Conservation (phyloP, 1,284 basidiomycete species). For the Erythrobasidium hasegawianum region DNA sequence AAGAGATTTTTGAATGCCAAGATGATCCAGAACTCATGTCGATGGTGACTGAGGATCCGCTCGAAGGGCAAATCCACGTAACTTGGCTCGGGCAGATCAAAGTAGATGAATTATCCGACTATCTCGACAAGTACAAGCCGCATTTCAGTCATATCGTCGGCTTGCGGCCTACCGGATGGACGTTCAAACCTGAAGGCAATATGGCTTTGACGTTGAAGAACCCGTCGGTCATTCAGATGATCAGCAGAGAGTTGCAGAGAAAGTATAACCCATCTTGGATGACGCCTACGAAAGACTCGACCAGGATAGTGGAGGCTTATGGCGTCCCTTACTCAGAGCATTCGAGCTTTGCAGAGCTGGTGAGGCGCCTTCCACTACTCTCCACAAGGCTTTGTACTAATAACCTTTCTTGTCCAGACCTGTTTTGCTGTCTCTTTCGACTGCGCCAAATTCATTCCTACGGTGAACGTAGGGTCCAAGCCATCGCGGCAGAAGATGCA, state of each 20-base stretch:
- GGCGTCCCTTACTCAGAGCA: slow-evolving; percentile 94
- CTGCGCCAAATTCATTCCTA: slow-evolving; percentile 85
- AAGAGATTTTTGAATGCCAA: slow-evolving; percentile 72
- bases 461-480: slow-evolving; percentile 86
- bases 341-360: slow-evolving; percentile 83
- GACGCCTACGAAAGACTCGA: slow-evolving; percentile 51
- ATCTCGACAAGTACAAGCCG: slow-evolving; percentile 70
- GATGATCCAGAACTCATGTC: slow-evolving; percentile 74
- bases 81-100: slow-evolving; percentile 74
- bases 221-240: slow-evolving; percentile 41
- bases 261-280: slow-evolving; percentile 49
- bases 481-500: slow-evolving; percentile 62
- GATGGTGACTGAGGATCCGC: slow-evolving; percentile 72
- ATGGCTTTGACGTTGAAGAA: slow-evolving; percentile 53
- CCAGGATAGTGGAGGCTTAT: slow-evolving; percentile 40
- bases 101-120: slow-evolving; percentile 70
- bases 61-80: slow-evolving; percentile 75
- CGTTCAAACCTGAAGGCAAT: slow-evolving; percentile 41
- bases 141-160: slow-evolving; percentile 62
- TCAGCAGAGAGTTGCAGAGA: slow-evolving; percentile 40
- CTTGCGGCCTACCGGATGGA: slow-evolving; percentile 41
- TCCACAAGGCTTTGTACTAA: no score
- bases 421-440: slow-evolving; percentile 82
- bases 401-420: slow-evolving; percentile 52
- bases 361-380: no score